These are phyloP conservation scores for Wickerhamomyces bisporus DNA, from an alignment of 805 yeast genomes.

Conservation along the genomic window DNA sequence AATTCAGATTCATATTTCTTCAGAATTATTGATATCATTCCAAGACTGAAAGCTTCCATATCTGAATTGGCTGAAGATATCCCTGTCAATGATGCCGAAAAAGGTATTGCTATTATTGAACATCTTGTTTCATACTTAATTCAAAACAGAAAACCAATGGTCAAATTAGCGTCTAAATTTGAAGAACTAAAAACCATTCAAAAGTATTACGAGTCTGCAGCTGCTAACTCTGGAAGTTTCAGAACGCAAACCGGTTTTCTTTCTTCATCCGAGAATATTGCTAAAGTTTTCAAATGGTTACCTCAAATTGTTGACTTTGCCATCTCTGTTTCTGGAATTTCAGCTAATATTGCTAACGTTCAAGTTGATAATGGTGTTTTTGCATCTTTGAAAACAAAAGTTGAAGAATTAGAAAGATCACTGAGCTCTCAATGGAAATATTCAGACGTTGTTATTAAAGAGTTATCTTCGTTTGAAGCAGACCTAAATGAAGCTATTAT, in stretches of 20 bases:
- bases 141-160: constrained; percentile 45
- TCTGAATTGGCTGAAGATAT: constrained; percentile 63
- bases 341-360: constrained; percentile 11
- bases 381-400: constrained; percentile 7
- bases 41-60: constrained; percentile 66
- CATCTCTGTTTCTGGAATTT: constrained; percentile 15
- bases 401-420: constrained; percentile 11
- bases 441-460: constrained; percentile 9
- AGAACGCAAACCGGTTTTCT: constrained; percentile 14
- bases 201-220: constrained; percentile 18
- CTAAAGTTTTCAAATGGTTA: constrained; percentile 24
- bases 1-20: constrained; percentile 54
- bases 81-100: constrained; percentile 67
- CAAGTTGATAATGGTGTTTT: constrained; percentile 18
- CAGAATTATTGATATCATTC: constrained; percentile 72
- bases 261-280: constrained; percentile 8
- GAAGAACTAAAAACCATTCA: constrained; percentile 18
- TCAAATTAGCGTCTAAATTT: constrained; percentile 21
- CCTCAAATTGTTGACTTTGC: constrained; percentile 32
- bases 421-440: constrained; percentile 13
- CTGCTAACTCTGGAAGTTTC: constrained; percentile 13
- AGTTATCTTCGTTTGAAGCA: constrained; percentile 23
- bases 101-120: constrained; percentile 73
- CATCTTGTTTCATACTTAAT: constrained; percentile 58
- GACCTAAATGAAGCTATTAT: constrained; percentile 22